Percentiles rank a stretch among this genome's conserved stretches.
Conservation (phyloP, 495 filamentous ascomycete species). For the Aspergillus kassunensis region DNA sequence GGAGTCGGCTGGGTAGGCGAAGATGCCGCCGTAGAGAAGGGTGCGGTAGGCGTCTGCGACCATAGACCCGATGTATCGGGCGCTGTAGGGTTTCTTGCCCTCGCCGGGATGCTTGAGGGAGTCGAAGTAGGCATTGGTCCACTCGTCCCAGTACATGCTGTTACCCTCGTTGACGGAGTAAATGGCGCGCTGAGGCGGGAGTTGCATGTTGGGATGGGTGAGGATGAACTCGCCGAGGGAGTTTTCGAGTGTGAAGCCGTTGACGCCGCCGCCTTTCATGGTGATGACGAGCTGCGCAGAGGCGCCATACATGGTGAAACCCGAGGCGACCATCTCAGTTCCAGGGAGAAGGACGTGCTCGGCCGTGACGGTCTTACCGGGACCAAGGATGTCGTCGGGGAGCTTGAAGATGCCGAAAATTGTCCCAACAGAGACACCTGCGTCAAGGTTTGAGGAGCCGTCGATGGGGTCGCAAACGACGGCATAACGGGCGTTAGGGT, state of each 20-base stretch:
- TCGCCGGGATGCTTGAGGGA: constrained; percentile 72
- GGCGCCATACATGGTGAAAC: constrained; percentile 99
- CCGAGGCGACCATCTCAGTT: constrained; percentile 84
- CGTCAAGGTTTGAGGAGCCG: constrained; percentile 94
- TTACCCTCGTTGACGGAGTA: constrained; percentile 99
- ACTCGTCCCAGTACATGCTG: constrained; percentile 90
- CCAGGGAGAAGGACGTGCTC: constrained; percentile 86
- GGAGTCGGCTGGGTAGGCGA: constrained; percentile 95
- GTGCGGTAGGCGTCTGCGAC: constrained; percentile 98
- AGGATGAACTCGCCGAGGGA: constrained; percentile 97
- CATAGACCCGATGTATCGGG: constrained; percentile 96
- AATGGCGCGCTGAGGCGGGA: constrained; percentile 76
- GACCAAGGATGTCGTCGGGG: constrained; percentile 61
- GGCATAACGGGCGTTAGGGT: constrained; percentile 79
- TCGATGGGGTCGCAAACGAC: constrained; percentile 98
- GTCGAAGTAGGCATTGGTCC: constrained; percentile 82
- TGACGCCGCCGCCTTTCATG: constrained; percentile 89
- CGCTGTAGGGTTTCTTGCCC: constrained; percentile 85
- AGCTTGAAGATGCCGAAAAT: constrained; percentile 96
- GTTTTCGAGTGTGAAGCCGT: constrained; percentile 96
- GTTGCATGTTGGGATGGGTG: constrained; percentile 88
- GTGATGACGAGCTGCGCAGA: constrained; percentile 95
- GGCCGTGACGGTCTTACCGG: constrained; percentile 54
- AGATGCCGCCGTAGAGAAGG: constrained; percentile 90
- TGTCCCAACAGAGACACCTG: constrained; percentile 95